These are phyloP conservation scores for Ceriops tagal DNA, from an alignment of 345 rosid species.

Conservation along the genomic window DNA sequence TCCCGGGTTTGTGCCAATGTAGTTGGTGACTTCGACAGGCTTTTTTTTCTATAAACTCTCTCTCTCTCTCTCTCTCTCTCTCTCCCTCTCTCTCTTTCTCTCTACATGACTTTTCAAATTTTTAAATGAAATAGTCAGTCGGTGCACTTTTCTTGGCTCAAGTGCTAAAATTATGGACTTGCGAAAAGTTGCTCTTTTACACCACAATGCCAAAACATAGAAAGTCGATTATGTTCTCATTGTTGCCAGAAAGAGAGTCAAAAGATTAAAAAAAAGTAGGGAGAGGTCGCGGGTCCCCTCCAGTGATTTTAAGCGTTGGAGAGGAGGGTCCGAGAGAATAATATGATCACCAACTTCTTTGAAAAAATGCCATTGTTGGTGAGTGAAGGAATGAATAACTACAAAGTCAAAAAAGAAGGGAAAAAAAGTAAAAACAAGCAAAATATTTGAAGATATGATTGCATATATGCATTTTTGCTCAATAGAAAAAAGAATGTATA, in stretches of 20 bases:
- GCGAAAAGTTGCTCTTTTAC: no score
- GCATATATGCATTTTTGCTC: no score
- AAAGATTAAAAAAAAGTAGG: background rate
- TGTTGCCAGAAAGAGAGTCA: background rate
- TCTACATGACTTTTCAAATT: no score
- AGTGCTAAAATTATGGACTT: background rate
- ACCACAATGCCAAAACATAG: no score
- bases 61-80: background rate
- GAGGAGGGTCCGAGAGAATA: background rate
- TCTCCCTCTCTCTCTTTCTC: background rate
- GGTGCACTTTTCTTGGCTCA: background rate
- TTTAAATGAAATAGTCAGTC: background rate
- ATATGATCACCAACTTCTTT: background rate
- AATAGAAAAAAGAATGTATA: no score
- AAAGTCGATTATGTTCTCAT: no score
- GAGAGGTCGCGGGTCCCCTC: background rate
- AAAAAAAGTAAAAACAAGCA: background rate
- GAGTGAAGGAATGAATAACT: background rate
- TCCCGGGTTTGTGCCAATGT: conserved; percentile 12
- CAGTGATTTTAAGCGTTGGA: conserved; percentile 20
- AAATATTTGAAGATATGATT: background rate
- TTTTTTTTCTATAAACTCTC: background rate
- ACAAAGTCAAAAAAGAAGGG: background rate
- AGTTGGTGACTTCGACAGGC: conserved; percentile 20
- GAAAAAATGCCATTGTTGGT: background rate